Evolutionary conservation across 768 basidiomycete species (phyloP), one percentile per base, ranked within the genome.

Genomic region (Psilocybe tampanensis): DNA sequence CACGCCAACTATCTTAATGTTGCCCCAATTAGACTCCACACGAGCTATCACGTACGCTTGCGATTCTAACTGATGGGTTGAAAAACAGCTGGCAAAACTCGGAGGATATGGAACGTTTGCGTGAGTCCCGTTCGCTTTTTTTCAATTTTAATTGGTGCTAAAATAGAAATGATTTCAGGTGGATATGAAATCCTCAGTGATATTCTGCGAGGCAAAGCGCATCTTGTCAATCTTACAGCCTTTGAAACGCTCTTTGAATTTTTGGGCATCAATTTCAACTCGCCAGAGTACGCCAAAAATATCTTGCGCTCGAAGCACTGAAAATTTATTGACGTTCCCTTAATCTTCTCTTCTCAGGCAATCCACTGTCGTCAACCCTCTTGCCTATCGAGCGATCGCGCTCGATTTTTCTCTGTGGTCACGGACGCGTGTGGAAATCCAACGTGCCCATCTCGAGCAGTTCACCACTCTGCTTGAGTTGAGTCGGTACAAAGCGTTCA

Each of bases 381-480:
- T 89, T 1, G 95, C 91, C 5, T 96, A 97, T 68, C 81, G 82
- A 43, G 82, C 87, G 3, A 82, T 98, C 47, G 92, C 92, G 0
- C 83, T 98, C 1, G 94, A 96, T 64, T 92, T 98, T 60, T 88
- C 93, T 50, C 84, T 97, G 11, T 98, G 95, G 95, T 85, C 90
- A 0, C 80, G 74, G 29, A 86, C 66, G 0, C 78, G 78, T 3
- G 66, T 75, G 17, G 90, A 92, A 47, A 85, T 97, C n/a, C 91
- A 93, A 64, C 79, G 79, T 3, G 81, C 86, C 12, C 88, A 94
- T 62, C 76, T 95, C 0, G 88, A 90, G 47, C 94, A 96, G 67
- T 95, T 96, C 66, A 71, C 80, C 6, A 89, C 85, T 13, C 82
- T 97, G 17, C 69, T 96, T 15, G 74, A 82, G 50, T 78, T 82